Evolutionary conservation across 169 alveolate species (phyloP).

Genomic region (Babesia ovata): DNA sequence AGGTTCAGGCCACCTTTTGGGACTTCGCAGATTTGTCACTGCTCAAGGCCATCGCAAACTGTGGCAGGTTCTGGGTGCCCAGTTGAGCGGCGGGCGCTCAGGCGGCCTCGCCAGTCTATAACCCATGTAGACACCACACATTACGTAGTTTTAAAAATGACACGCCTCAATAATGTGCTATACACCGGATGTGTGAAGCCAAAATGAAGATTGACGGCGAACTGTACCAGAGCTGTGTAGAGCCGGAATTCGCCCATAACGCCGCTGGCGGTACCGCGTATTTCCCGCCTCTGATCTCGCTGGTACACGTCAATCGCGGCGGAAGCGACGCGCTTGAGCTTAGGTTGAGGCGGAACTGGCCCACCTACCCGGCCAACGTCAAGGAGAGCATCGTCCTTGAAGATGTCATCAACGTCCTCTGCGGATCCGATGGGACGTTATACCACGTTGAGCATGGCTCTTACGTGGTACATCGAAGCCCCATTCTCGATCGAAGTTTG

Average conservation of each 20-base stretch:
- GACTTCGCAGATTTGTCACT: conserved; percentile 41
- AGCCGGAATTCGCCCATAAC: conserved; percentile 26
- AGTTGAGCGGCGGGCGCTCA: neutral
- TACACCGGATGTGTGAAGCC: conserved; percentile 5
- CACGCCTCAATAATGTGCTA: neutral
- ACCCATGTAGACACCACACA: neutral
- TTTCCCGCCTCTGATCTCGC: conserved; percentile 41
- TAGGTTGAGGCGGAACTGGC: conserved; percentile 34
- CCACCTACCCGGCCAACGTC: conserved; percentile 14
- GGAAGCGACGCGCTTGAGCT: conserved; percentile 6
- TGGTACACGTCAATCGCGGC: conserved; percentile 9
- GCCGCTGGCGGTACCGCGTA: neutral
- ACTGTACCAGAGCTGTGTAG: conserved; percentile 32
- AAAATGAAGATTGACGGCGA: conserved; percentile 6
- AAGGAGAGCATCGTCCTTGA: conserved; percentile 47
- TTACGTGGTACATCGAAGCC: conserved; percentile 10
- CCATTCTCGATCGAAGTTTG: conserved; percentile 31
- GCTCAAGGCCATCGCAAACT: conserved; percentile 28
- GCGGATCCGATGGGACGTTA: conserved; percentile 41
- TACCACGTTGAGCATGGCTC: conserved; percentile 19
- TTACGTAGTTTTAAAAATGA: conserved; percentile 16
- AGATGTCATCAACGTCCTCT: conserved; percentile 57
- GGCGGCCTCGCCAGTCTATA: neutral
- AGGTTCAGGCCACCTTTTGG: conserved; percentile 61
- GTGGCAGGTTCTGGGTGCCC: conserved; percentile 54